phyloP scores from a whole-genome alignment of 225 moss, liverwort and hornwort genomes.

The Physcomitrium patens region DNA sequence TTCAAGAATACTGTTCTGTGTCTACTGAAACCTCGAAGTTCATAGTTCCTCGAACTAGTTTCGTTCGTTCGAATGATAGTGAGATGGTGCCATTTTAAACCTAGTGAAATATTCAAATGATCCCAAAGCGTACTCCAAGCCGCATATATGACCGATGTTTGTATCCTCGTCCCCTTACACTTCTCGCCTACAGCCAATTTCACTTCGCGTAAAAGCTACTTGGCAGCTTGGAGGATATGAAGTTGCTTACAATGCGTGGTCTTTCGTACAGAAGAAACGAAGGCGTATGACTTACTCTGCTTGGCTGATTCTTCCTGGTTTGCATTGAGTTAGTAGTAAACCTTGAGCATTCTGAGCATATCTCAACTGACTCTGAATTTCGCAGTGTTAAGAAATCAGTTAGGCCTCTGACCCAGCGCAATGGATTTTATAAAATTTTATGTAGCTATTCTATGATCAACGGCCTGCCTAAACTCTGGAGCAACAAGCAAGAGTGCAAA shows the following conservation, averaged over 20 bases:
- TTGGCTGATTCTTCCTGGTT: neutral
- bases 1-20: no score
- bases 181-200: neutral
- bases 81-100: no score
- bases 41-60: no score
- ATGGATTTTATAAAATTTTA: constrained; percentile 11
- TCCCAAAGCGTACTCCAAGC: neutral
- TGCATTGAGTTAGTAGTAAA: neutral
- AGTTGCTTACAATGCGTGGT: neutral
- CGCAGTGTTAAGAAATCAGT: constrained; percentile 3
- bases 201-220: neutral
- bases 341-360: neutral
- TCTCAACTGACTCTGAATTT: neutral
- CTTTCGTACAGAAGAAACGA: neutral
- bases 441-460: constrained; percentile 24
- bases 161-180: neutral
- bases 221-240: neutral
- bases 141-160: neutral
- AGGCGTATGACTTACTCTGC: constrained; percentile 2
- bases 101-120: neutral
- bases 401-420: constrained; percentile 8
- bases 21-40: no score
- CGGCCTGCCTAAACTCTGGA: constrained; percentile 18
- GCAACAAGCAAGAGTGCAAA: constrained; percentile 11
- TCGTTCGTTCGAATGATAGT: no score